Percentiles rank a stretch among this genome's conserved stretches.
These are phyloP conservation scores for Chrysoporthe cubensis DNA, from an alignment of 2,329 filamentous ascomycete species.

Conservation along the genomic window DNA sequence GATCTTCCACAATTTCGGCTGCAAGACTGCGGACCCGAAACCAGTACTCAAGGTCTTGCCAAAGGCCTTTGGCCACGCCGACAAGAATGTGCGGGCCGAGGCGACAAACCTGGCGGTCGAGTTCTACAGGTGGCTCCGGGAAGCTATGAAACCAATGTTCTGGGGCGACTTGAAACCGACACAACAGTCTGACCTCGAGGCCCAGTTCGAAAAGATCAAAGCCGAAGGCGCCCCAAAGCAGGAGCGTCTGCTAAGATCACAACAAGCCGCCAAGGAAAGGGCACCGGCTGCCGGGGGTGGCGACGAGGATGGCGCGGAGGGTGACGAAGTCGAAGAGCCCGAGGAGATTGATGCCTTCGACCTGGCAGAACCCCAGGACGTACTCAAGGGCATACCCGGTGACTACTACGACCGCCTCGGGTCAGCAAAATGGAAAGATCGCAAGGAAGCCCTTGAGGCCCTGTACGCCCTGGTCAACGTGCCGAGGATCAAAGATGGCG, in stretches of 20 bases:
- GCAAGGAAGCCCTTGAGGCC: slow-evolving; percentile 90
- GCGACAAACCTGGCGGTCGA: slow-evolving; percentile 91
- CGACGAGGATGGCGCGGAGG: slow-evolving; percentile 62
- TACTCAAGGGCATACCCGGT: slow-evolving; percentile 77
- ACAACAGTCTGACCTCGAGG: slow-evolving; percentile 91
- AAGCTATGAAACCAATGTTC: slow-evolving; percentile 98
- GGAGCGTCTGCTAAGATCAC: slow-evolving; percentile 82
- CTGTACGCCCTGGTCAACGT: slow-evolving; percentile 78
- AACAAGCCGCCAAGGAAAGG: slow-evolving; percentile 82
- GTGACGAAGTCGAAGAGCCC: slow-evolving; percentile 62
- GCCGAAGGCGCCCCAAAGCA: slow-evolving; percentile 86
- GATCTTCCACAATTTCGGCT: slow-evolving; percentile 92
- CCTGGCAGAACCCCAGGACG: slow-evolving; percentile 84
- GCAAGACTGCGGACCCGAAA: slow-evolving; percentile 93
- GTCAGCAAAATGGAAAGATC: slow-evolving; percentile 97
- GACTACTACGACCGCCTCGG: slow-evolving; percentile 82
- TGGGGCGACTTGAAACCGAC: slow-evolving; percentile 95
- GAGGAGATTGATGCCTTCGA: slow-evolving; percentile 81
- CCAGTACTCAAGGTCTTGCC: slow-evolving; percentile 85
- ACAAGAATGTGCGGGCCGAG: slow-evolving; percentile 97
- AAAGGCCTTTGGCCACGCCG: slow-evolving; percentile 92
- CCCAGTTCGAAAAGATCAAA: slow-evolving; percentile 92
- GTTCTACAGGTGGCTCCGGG: slow-evolving; percentile 93
- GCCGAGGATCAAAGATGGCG: slow-evolving; percentile 87
- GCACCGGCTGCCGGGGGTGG: slow-evolving; percentile 63